A percentile compares a stretch with the other conserved stretches of the same genome.
Evolutionary conservation across 1,284 basidiomycete genomes (phyloP).

Genomic region (Taiwanofungus camphoratus): DNA sequence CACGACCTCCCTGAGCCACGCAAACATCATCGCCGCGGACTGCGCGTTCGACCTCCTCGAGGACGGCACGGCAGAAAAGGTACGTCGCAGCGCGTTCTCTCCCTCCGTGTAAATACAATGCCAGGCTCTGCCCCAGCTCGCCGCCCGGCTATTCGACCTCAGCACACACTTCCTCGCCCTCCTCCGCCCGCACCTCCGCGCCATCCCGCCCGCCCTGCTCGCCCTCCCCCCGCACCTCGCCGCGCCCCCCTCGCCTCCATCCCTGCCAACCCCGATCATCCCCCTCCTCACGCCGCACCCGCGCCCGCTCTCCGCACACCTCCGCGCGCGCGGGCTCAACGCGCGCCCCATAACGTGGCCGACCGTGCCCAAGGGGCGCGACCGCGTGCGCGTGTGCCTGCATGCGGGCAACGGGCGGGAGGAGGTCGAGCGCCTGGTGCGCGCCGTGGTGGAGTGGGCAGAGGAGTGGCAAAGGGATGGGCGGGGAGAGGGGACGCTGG

Average conservation of each 20-base stretch:
- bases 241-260: slow-evolving; percentile 16
- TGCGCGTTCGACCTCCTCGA: slow-evolving; percentile 77
- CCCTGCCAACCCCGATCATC: slow-evolving; percentile 64
- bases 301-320: slow-evolving; percentile 61
- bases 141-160: slow-evolving; percentile 35
- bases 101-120: slow-evolving; percentile 21
- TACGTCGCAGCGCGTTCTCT: slow-evolving; percentile 23
- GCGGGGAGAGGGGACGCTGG: background rate
- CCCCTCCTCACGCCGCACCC: slow-evolving; percentile 78
- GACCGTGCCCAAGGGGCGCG: slow-evolving; percentile 78
- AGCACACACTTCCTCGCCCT: slow-evolving; percentile 33
- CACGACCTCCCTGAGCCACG: slow-evolving; percentile 76
- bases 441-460: slow-evolving; percentile 27
- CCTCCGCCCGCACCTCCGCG: slow-evolving; percentile 30
- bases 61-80: slow-evolving; percentile 57
- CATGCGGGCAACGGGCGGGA: slow-evolving; percentile 67
- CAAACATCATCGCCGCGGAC: slow-evolving; percentile 69
- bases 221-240: slow-evolving; percentile 36
- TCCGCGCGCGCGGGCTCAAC: slow-evolving; percentile 56
- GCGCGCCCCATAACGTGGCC: slow-evolving; percentile 80
- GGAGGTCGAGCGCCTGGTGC: slow-evolving; percentile 58
- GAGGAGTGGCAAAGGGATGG: slow-evolving; percentile 15
- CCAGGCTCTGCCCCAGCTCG: slow-evolving; percentile 32
- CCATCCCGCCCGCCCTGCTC: slow-evolving; percentile 37
- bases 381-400: slow-evolving; percentile 81